A percentile compares a stretch with the other conserved stretches of the same genome.
phyloP scores from a whole-genome alignment of 2,329 filamentous ascomycete genomes.

The Aspergillus hiratsukae region DNA sequence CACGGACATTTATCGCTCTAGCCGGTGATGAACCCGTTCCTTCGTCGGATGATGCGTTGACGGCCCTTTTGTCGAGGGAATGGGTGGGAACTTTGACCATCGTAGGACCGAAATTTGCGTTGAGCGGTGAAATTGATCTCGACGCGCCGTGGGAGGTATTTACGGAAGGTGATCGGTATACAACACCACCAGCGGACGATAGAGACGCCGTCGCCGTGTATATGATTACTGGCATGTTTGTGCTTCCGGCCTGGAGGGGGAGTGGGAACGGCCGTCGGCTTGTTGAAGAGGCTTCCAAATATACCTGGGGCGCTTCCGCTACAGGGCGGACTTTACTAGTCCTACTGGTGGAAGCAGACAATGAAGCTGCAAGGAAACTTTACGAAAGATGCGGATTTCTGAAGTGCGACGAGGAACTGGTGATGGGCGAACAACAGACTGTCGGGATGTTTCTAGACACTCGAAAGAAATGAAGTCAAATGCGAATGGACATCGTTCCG shows the following conservation, averaged over 20 bases:
- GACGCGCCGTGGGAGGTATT: neutral
- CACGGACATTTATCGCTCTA: neutral
- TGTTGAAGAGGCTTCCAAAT: neutral
- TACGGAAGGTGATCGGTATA: neutral
- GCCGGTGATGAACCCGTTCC: neutral
- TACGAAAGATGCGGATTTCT: slow-evolving; percentile 3
- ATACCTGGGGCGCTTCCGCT: neutral
- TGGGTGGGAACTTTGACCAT: slow-evolving; percentile 2
- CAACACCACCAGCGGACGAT: no score
- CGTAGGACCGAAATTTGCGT: neutral
- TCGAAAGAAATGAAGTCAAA: no score
- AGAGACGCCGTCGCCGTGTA: neutral
- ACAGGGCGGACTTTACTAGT: neutral
- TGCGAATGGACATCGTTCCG: no score
- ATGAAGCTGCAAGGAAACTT: neutral
- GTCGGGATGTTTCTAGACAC: neutral
- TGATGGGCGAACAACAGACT: neutral
- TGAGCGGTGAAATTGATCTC: neutral
- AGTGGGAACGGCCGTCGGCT: neutral
- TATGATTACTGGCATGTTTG: slow-evolving; percentile 3
- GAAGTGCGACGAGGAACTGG: neutral
- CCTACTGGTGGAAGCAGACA: neutral
- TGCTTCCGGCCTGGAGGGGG: neutral
- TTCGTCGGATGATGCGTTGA: neutral
- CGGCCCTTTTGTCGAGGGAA: neutral